A percentile compares a stretch with the other conserved stretches of the same genome.
phyloP scores from a whole-genome alignment of 331 rosid species.

The Malus hybrid region DNA sequence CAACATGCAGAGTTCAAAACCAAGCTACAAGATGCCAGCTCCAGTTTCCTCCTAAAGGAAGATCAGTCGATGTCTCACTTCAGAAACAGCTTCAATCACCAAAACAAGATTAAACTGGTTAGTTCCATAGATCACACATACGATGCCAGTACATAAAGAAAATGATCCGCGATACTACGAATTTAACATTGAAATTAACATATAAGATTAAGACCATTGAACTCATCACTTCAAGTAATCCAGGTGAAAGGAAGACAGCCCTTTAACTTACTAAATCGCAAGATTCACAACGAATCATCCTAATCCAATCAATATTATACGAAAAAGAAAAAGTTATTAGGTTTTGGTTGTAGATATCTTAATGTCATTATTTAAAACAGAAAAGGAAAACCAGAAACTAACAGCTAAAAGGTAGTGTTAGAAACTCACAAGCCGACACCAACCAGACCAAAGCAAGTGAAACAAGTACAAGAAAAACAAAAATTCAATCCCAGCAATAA shows the following conservation, averaged over 20 bases:
- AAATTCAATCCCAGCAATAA: background rate
- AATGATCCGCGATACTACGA: slow-evolving; percentile 2
- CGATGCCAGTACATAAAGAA: slow-evolving; percentile 6
- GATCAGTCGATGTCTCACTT: slow-evolving; percentile 5
- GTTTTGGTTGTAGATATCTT: background rate
- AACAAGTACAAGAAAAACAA: background rate
- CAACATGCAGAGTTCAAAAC: slow-evolving; percentile 22
- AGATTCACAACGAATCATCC: background rate
- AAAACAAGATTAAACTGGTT: slow-evolving; percentile 2
- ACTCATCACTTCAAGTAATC: background rate
- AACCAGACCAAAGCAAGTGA: background rate
- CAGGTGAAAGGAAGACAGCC: background rate
- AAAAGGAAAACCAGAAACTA: background rate
- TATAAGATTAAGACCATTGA: background rate
- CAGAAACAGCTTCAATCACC: slow-evolving; percentile 9
- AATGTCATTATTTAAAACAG: background rate
- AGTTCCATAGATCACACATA: background rate
- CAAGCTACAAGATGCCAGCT: background rate
- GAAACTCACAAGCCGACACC: background rate
- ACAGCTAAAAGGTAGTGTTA: background rate
- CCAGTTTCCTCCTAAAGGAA: slow-evolving; percentile 14
- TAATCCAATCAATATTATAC: background rate
- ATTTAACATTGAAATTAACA: background rate
- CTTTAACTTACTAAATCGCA: background rate
- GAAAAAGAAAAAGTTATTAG: background rate